Evolutionary conservation across 192 early-diverging fungal species (phyloP).

Genomic region (Entomortierella lignicola): DNA sequence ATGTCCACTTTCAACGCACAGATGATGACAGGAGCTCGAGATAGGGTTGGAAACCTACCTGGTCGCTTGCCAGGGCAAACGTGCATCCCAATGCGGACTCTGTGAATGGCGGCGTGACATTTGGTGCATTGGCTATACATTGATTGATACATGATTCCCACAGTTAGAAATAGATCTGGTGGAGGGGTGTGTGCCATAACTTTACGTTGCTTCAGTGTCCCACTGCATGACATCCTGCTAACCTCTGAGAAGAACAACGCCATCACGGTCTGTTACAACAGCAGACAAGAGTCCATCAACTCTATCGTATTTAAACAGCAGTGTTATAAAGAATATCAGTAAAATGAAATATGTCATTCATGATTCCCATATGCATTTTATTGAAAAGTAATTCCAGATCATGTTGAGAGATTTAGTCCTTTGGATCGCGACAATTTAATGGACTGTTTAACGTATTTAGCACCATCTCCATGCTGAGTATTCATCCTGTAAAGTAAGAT

Average conservation of each 20-base stretch:
- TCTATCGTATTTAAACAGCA: neutral
- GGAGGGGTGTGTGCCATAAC: no score
- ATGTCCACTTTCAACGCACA: neutral
- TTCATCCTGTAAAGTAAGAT: conserved; percentile 36
- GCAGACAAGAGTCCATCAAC: conserved; percentile 64
- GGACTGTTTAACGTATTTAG: neutral
- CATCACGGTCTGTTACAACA: conserved; percentile 70
- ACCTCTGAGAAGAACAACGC: conserved; percentile 70
- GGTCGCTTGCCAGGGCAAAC: conserved; percentile 70
- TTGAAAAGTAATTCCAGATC: neutral
- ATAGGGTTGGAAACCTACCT: conserved; percentile 46
- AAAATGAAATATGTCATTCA: neutral
- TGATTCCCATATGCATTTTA: neutral
- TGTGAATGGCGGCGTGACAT: conserved; percentile 54
- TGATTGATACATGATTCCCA: neutral
- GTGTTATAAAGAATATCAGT: neutral
- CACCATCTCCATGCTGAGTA: neutral
- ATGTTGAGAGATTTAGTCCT: neutral
- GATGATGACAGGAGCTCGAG: no score
- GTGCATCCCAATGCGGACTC: conserved; percentile 69
- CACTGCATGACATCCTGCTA: neutral
- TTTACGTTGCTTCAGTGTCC: no score
- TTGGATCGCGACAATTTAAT: no score
- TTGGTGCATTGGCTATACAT: conserved; percentile 51
- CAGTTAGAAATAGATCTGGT: no score